Conservation (phyloP, 345 rosid species). For the Salix koriyanagi region DNA sequence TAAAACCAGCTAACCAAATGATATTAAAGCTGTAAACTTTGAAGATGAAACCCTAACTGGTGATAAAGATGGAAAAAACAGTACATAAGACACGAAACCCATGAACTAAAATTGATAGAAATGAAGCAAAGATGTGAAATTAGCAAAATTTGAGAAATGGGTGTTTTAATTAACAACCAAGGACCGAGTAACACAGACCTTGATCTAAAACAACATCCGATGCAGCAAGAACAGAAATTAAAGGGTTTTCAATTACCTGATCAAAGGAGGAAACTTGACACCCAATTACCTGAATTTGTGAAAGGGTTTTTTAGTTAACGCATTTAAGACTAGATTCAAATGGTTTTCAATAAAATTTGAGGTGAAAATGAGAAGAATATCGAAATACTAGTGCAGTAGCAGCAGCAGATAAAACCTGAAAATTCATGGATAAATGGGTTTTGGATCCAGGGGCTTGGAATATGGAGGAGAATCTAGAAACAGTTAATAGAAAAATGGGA, state of each 20-base stretch:
- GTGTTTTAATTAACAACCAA: not conserved
- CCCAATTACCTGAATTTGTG: slow-evolving; percentile 11
- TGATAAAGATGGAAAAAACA: not conserved
- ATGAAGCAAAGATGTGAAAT: not conserved
- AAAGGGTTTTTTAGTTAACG: slow-evolving; percentile 25
- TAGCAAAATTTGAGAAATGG: not conserved
- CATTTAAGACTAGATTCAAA: not conserved
- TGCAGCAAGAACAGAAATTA: not conserved
- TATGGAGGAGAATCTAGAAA: not conserved
- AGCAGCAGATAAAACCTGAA: not conserved
- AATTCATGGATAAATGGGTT: not conserved
- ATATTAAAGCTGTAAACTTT: not conserved
- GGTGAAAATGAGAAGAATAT: not conserved
- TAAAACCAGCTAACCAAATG: not conserved
- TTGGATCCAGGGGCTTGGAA: slow-evolving; percentile 13
- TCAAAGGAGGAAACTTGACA: not conserved
- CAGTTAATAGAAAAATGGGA: not conserved
- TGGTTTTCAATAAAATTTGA: not conserved
- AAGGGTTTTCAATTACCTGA: slow-evolving; percentile 18
- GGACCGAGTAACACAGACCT: not conserved
- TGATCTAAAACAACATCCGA: not conserved
- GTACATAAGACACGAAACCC: not conserved
- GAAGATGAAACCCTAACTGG: slow-evolving; percentile 6
- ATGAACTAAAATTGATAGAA: not conserved
- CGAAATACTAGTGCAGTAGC: not conserved